A percentile compares a stretch with the other conserved stretches of the same genome.
phyloP scores from a whole-genome alignment of 306 rosid genomes.

The Carpinus viminea region DNA sequence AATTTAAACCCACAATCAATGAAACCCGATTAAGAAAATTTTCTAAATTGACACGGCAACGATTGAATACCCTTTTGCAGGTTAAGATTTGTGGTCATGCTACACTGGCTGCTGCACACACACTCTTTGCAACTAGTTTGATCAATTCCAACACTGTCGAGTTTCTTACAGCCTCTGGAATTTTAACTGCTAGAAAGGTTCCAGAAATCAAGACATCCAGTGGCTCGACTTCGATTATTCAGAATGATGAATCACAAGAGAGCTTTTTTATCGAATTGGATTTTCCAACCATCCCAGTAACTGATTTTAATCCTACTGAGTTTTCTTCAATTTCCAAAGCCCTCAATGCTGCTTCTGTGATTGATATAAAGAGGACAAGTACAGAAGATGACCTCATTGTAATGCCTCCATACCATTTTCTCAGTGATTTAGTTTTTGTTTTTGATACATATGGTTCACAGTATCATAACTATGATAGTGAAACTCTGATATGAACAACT shows the following conservation, averaged over 20 bases:
- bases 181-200: constrained; percentile 48
- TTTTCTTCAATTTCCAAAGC: constrained; percentile 40
- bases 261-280: constrained; percentile 47
- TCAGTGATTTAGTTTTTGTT: background rate
- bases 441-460: background rate
- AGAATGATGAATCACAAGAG: constrained; percentile 26
- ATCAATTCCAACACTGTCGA: constrained; percentile 43
- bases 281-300: constrained; percentile 42
- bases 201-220: constrained; percentile 9
- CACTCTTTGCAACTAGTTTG: constrained; percentile 49
- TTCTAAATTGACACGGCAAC: too few relatives aligned
- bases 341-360: constrained; percentile 45
- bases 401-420: constrained; percentile 27
- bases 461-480: background rate
- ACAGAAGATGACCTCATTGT: constrained; percentile 46
- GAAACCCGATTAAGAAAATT: too few relatives aligned
- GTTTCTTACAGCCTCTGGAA: constrained; percentile 66
- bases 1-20: too few relatives aligned
- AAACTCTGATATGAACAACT: background rate
- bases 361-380: constrained; percentile 44
- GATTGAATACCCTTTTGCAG: constrained; percentile 34
- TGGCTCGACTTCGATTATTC: constrained; percentile 24
- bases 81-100: constrained; percentile 86
- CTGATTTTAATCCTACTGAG: constrained; percentile 40
- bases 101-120: constrained; percentile 75